Base-by-base conservation (phyloP, 176 grass and related monocot genomes). In the Raddia guianensis region DNA sequence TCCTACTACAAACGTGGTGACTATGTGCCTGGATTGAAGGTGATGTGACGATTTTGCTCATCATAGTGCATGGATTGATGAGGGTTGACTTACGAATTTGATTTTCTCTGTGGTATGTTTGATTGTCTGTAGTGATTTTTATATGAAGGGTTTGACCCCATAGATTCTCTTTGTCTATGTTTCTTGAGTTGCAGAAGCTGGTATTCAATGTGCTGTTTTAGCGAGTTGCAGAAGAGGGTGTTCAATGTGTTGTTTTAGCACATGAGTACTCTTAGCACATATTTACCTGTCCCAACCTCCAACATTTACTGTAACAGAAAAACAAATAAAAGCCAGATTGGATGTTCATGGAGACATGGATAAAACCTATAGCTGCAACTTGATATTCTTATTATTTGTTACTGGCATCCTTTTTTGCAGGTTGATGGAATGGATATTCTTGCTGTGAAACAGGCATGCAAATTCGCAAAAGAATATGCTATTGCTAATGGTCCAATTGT, bases 391-490 rank as follows among this genome's bases (percentile, higher is more conserved):
- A 40, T 12, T 57, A 52, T 48, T 74, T 68, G 21, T 19, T 47
- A 14, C 16, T 68, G 21, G 82, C 16, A 68, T 78, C 2, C 32
- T 47, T 3, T 82, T 64, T 43, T 51, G 83, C 53, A 98, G 95
- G 95, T 98, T 16, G 95, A 98, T 65, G 95, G 92, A 89, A 98
- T 98, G 95, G 92, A 94, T 86, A 92, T 85, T 80, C 84, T 98
- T 80, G 95, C 95, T 84, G 95, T 98, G 82, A 98, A 95, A 66
- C 95, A 98, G 75, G 95, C 95, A 2, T 98, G 95, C 88, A 89
- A 34, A 74, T 98, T 98, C 50, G 95, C 90, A n/a, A 98, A 98
- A 74, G 95, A 95, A 43, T 34, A 95, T 47, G 92, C 88, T 88
- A 77, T 98, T 35, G 88, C 83, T 2, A 98, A 95, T 75, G 92